Percentiles rank a stretch among this genome's conserved stretches.
Evolutionary conservation across 257 asterid genomes (phyloP).

Genomic region (Nemophila menziesii): DNA sequence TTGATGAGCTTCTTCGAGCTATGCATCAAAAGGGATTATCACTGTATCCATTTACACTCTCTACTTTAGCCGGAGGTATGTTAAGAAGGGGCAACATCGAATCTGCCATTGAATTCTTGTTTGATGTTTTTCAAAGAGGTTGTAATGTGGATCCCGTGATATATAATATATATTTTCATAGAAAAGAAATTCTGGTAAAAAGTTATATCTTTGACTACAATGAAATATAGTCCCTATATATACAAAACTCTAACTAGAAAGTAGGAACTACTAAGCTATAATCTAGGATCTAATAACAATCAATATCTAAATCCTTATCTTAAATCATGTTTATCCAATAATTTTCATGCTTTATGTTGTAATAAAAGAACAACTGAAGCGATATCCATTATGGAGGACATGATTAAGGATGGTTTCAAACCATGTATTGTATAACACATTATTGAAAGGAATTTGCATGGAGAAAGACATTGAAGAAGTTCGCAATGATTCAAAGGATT

Average conservation of each 20-base stretch:
- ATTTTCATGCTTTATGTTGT: conserved; percentile 34
- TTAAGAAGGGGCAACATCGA: conserved; percentile 37
- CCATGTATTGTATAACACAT: conserved; percentile 42
- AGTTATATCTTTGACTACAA: no score
- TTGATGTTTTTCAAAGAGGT: conserved; percentile 21
- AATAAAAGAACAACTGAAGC: conserved; percentile 31
- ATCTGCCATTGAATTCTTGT: conserved; percentile 23
- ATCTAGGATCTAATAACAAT: no score
- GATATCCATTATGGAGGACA: conserved; percentile 19
- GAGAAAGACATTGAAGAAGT: conserved; percentile 34
- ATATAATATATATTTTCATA: conserved; percentile 35
- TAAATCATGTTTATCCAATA: no score
- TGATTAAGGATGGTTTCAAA: conserved; percentile 31
- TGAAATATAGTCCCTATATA: no score
- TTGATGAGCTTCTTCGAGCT: conserved; percentile 25
- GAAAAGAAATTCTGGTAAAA: no score
- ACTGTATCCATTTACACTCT: conserved; percentile 39
- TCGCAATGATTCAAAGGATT: conserved; percentile 22
- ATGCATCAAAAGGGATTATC: conserved; percentile 34
- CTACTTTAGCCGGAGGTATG: conserved; percentile 53
- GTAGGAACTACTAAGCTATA: no score
- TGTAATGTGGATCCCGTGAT: conserved; percentile 29
- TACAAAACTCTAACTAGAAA: no score
- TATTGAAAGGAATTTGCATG: conserved; percentile 39
- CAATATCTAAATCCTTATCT: no score